Evolutionary conservation across 1,284 basidiomycete species (phyloP).

Genomic region (Bondarzewia mesenterica): DNA sequence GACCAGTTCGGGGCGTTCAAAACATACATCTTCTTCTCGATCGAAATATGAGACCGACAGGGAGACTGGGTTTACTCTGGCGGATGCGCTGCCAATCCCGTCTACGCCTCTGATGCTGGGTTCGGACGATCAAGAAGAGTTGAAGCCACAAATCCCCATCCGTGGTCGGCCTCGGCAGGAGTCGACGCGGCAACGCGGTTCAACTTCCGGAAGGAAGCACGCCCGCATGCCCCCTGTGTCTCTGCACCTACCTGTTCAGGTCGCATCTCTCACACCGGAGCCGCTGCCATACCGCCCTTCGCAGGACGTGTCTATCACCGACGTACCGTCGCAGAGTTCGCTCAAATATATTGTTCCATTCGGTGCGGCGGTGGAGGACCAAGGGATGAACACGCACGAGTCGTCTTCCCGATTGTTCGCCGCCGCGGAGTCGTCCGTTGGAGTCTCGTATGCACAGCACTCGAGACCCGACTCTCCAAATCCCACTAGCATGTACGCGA

Average conservation of each 20-base stretch:
- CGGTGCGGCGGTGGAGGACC: background rate
- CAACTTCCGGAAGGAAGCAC: background rate
- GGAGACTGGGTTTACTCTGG: too few species aligned
- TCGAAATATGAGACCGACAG: background rate
- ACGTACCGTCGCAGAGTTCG: background rate
- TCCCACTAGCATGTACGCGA: background rate
- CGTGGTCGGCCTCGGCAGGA: slow-evolving; percentile 13
- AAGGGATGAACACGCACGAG: background rate
- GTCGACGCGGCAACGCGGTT: background rate
- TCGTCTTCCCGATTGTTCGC: background rate
- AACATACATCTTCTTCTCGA: background rate
- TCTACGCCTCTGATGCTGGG: background rate
- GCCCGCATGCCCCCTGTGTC: background rate
- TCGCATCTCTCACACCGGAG: slow-evolving; percentile 3
- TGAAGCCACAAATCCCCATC: slow-evolving; percentile 9
- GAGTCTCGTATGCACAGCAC: background rate
- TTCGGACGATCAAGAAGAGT: background rate
- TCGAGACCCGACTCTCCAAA: background rate
- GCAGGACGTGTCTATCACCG: background rate
- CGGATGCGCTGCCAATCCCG: background rate
- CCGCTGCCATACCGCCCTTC: background rate
- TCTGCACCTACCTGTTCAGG: background rate
- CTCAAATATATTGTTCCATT: background rate
- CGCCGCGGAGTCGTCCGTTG: background rate
- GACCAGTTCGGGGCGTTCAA: background rate